Evolutionary conservation across 441 rosid genomes (phyloP).

Genomic region (Omphalea diandra): DNA sequence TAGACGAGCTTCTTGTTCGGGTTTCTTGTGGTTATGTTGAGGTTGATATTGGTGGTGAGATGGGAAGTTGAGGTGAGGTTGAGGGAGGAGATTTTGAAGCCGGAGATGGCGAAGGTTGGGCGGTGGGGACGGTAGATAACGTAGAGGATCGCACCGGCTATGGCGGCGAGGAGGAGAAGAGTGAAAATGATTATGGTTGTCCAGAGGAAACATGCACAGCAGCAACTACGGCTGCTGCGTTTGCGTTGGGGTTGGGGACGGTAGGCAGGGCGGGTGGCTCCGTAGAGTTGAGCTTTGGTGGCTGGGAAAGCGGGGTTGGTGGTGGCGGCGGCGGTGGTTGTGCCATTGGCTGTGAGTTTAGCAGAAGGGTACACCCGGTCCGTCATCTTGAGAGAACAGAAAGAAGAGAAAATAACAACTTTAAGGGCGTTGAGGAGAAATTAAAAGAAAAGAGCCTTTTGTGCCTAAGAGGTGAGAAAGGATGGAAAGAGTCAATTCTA

Average conservation of each 20-base stretch:
- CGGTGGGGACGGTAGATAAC: constrained; percentile 81
- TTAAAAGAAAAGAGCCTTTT: background rate
- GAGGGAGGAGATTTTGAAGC: constrained; percentile 52
- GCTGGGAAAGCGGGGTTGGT: constrained; percentile 58
- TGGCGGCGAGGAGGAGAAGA: constrained; percentile 49
- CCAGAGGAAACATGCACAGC: constrained; percentile 69
- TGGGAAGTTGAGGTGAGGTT: constrained; percentile 54
- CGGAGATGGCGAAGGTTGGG: constrained; percentile 65
- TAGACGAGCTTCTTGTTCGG: constrained; percentile 72
- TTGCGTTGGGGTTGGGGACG: constrained; percentile 58
- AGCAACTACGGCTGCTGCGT: constrained; percentile 52
- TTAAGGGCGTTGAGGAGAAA: no score
- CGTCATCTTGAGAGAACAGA: constrained; percentile 37
- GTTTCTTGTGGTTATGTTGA: constrained; percentile 68
- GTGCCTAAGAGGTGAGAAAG: background rate
- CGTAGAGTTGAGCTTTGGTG: constrained; percentile 69
- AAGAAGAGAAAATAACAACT: background rate
- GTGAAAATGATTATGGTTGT: constrained; percentile 43
- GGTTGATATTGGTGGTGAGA: constrained; percentile 51
- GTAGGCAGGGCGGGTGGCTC: constrained; percentile 69
- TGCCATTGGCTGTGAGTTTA: constrained; percentile 43
- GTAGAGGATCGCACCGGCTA: constrained; percentile 54
- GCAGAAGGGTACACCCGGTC: constrained; percentile 64
- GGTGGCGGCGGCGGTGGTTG: constrained; percentile 14
- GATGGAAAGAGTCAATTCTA: no score